A percentile compares a stretch with the other conserved stretches of the same genome.
Evolutionary conservation across 805 yeast genomes (phyloP).

Genomic region (Cyberlindnera nakhonratchasimensis): DNA sequence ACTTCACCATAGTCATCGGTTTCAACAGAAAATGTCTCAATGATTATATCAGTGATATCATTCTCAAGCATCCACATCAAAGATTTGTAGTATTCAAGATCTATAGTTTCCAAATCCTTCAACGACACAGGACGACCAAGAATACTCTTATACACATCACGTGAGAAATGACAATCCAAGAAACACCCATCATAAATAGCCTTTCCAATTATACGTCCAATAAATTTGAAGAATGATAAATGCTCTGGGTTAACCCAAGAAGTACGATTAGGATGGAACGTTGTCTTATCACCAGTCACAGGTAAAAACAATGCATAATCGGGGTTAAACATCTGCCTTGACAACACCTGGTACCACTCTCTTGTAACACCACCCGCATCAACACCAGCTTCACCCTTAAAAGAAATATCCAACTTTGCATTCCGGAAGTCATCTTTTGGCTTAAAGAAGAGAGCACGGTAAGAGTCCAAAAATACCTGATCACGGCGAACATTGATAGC

Average conservation of each 20-base stretch:
- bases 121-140: conserved; percentile 76
- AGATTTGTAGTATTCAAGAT: conserved; percentile 87
- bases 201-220: conserved; percentile 91
- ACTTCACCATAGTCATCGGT: conserved; percentile 92
- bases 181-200: conserved; percentile 85
- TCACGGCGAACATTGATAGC: conserved; percentile 75
- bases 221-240: conserved; percentile 85
- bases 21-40: conserved; percentile 91
- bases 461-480: conserved; percentile 89
- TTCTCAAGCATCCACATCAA: conserved; percentile 94
- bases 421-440: conserved; percentile 67
- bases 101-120: conserved; percentile 92
- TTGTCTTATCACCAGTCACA: conserved; percentile 85
- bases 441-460: conserved; percentile 76
- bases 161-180: conserved; percentile 89
- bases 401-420: conserved; percentile 73
- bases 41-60: conserved; percentile 92
- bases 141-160: conserved; percentile 89
- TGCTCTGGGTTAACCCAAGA: conserved; percentile 94
- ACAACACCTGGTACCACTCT: conserved; percentile 94
- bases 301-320: conserved; percentile 91
- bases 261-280: conserved; percentile 92
- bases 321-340: conserved; percentile 94
- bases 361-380: conserved; percentile 98
- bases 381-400: conserved; percentile 91